Evolutionary conservation across 2,329 filamentous ascomycete genomes (phyloP), one percentile per base, ranked within the genome.

Genomic region (Talaromyces sp.): DNA sequence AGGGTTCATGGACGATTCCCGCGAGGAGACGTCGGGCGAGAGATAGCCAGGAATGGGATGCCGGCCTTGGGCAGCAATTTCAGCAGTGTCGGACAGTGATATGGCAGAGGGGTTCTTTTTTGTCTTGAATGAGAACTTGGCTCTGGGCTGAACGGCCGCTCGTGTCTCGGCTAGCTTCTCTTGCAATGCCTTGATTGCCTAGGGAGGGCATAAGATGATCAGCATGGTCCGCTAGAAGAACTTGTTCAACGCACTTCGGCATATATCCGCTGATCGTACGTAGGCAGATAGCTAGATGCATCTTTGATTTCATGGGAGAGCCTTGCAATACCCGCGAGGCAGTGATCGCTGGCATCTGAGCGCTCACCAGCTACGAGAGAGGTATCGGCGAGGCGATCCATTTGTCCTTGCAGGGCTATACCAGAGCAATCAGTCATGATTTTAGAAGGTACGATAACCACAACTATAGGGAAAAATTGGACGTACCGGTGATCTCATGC

Each of bases 241-340:
- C 10, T 57, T 47, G 44, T 52, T 17, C 32, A 42, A 64, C 68
- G 59, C 76, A 92, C 91, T 78, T 93, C 87, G 51, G 88, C 85
- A 71, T 96, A 98, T 27, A 89, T 88, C 67, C 91, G 86, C 73
- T 95, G 91, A 70, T 98, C 95, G 72, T 97, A 96, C 8, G 92
- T 87, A 2, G 95, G 92, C 17, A 96, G 85, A 67, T 88, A 92
- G 60, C 88, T 87, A 1, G 89, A 86, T 0, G 91, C 90, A 76
- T 97, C 92, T 66, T 91, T 88, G 44, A 97, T 90, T 68, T 95
- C 88, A 65, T 89, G 89, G 1, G 92, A 92, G 17, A 98, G 82
- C 61, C 86, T 85, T 32, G 90, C 88, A 69, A 98, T 95, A 64
- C 86, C 85, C 17, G 89, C 87, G 15, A 96, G 82, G 66, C 92